phyloP scores from a whole-genome alignment of 1,284 basidiomycete species.

The Serendipita sp. region DNA sequence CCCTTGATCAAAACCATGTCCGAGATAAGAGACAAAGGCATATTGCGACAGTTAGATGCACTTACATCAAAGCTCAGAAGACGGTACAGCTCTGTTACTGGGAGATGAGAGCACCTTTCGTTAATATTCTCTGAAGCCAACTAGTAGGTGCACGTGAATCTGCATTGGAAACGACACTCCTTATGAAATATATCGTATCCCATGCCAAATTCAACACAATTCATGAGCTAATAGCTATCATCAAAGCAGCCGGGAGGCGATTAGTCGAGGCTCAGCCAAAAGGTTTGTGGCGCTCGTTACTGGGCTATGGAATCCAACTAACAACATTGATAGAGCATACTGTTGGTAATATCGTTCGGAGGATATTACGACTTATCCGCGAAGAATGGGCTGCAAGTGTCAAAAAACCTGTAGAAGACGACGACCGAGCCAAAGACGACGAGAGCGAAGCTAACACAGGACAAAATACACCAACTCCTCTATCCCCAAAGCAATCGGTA shows the following conservation, averaged over 20 bases:
- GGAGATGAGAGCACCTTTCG: not conserved
- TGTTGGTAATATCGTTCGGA: slow-evolving; percentile 85
- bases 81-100: slow-evolving; percentile 12
- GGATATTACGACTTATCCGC: slow-evolving; percentile 80
- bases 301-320: slow-evolving; percentile 7
- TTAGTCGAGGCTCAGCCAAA: slow-evolving; percentile 85
- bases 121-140: slow-evolving; percentile 38
- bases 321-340: slow-evolving; percentile 55
- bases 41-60: slow-evolving; percentile 15
- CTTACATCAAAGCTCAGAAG: slow-evolving; percentile 16
- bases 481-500: not conserved
- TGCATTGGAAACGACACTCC: slow-evolving; percentile 77
- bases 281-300: slow-evolving; percentile 36
- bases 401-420: slow-evolving; percentile 5
- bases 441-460: not conserved
- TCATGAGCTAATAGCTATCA: slow-evolving; percentile 70
- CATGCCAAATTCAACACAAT: slow-evolving; percentile 77
- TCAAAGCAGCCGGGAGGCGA: slow-evolving; percentile 66
- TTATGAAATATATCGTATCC: slow-evolving; percentile 79
- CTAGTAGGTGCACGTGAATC: slow-evolving; percentile 77
- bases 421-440: slow-evolving; percentile 12
- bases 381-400: slow-evolving; percentile 66
- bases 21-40: slow-evolving; percentile 14
- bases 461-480: not conserved
- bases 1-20: not conserved